Base-by-base conservation (phyloP, 2,329 filamentous ascomycete species). In the Aspergillus alliaceus region DNA sequence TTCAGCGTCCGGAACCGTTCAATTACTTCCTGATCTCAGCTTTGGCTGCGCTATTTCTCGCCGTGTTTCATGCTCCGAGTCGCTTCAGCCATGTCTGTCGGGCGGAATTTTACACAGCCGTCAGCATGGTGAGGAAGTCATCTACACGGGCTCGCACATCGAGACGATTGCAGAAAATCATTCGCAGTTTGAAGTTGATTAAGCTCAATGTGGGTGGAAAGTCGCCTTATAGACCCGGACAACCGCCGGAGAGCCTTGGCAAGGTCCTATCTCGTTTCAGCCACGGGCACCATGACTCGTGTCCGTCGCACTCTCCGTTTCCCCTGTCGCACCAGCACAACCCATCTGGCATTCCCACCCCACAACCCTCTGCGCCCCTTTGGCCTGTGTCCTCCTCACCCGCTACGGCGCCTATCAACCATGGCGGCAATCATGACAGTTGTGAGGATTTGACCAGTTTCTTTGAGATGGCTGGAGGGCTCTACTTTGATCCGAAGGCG, bases 91-190 rank as follows among this genome's bases (percentile, higher is more conserved):
- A 72, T 8, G 58, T 65, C 20, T 74, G 71, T 51, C 68, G 71
- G 2, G 62, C 64, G 0, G 72, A 74, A 47, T 73, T 74, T 47
- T 86, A 86, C 70, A 83, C 83, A 65, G 84, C 84, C 1, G 79
- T 87, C 2, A 83, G 85, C 32, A 79, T 87, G 32, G 81, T 87
- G 14, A 79, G 84, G 15, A 80, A 80, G 12, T 81, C 86, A 34
- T 83, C 81, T 29, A 80, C 80, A 20, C 79, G 81, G 49, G 84
- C 81, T 0, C 81, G 80, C 57, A 81, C 84, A 14, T 82, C 80
- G 20, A 80, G 84, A 56, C 74, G 83, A 4, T 68, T 87, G 2
- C 86, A 84, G 79, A 83, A 81, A 59, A 85, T 83, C 0, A 82
- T 86, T 42, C 78, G 79, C 29, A 79, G 80, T 27, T 75, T 87